Evolutionary conservation across 768 basidiomycete genomes (phyloP).

Genomic region (Brasilioporus rufonigricans): DNA sequence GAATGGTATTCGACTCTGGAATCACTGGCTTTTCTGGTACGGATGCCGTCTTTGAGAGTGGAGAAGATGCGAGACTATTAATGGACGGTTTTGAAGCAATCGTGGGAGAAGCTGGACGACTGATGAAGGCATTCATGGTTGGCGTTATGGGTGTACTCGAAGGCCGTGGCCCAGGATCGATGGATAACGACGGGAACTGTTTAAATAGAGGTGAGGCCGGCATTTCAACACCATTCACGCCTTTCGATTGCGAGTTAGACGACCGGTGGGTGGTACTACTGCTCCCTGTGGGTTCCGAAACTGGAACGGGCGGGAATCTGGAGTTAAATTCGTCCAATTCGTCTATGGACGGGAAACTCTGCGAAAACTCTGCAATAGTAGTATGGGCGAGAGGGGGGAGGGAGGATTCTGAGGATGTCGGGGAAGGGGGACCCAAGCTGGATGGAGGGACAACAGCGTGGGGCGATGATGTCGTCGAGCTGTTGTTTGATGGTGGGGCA

Average conservation of each 20-base stretch:
- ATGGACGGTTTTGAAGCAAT: conserved; percentile 44
- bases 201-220: conserved; percentile 30
- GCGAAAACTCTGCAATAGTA: conserved; percentile 56
- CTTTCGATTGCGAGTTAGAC: conserved; percentile 30
- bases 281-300: conserved; percentile 39
- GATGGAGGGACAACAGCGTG: conserved; percentile 70
- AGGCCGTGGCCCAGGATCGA: conserved; percentile 54
- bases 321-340: conserved; percentile 62
- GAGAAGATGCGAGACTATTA: conserved; percentile 34
- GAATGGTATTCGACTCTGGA: conserved; percentile 58
- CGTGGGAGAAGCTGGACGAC: conserved; percentile 62
- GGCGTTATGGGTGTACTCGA: conserved; percentile 71
- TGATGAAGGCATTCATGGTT: conserved; percentile 51
- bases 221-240: conserved; percentile 30
- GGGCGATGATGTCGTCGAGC: conserved; percentile 43
- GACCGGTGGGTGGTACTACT: conserved; percentile 14
- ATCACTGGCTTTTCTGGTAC: conserved; percentile 41
- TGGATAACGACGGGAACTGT: conserved; percentile 41
- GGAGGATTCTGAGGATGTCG: conserved; percentile 65
- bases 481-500: conserved; percentile 25
- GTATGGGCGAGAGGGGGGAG: conserved; percentile 46
- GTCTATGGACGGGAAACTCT: conserved; percentile 74
- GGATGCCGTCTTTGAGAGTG: conserved; percentile 31
- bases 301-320: conserved; percentile 48
- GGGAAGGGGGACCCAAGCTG: conserved; percentile 74